Conservation (phyloP, 1,139 yeast genomes). For the Arxiozyma telluris region DNA sequence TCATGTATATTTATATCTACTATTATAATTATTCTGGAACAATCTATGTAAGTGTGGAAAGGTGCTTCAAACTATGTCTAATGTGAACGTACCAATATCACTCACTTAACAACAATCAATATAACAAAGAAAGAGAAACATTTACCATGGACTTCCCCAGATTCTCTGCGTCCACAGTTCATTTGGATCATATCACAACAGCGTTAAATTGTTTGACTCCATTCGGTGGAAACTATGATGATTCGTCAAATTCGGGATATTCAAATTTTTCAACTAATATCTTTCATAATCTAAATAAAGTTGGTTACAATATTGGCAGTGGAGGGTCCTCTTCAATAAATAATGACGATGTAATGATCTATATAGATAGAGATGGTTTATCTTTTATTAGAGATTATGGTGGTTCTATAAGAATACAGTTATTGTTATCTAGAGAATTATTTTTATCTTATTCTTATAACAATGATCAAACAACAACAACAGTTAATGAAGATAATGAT, state of each 20-base stretch:
- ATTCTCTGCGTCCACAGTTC: constrained; percentile 30
- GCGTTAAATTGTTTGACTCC: constrained; percentile 28
- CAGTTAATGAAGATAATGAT: constrained; percentile 4
- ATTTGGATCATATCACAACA: constrained; percentile 29
- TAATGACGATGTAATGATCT: constrained; percentile 28
- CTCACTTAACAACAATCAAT: not conserved
- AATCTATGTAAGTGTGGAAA: not conserved
- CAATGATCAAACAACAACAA: constrained; percentile 2
- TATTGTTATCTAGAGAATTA: constrained; percentile 27
- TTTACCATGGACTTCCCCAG: constrained; percentile 1
- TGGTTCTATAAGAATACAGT: constrained; percentile 29
- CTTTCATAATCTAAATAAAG: not conserved
- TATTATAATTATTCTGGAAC: too few relatives aligned
- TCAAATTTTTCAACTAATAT: not conserved
- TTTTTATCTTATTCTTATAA: constrained; percentile 27
- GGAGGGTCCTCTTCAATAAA: not conserved
- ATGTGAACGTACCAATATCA: not conserved
- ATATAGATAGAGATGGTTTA: constrained; percentile 33
- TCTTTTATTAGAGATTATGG: constrained; percentile 33
- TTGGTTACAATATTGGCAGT: not conserved
- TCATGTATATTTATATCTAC: too few relatives aligned
- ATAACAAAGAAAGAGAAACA: not conserved
- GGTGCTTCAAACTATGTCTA: not conserved
- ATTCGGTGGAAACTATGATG: constrained; percentile 17
- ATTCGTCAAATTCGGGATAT: not conserved